Evolutionary conservation across 371 early-diverging fungal species (phyloP).

Genomic region (Zancudomyces culisetae): DNA sequence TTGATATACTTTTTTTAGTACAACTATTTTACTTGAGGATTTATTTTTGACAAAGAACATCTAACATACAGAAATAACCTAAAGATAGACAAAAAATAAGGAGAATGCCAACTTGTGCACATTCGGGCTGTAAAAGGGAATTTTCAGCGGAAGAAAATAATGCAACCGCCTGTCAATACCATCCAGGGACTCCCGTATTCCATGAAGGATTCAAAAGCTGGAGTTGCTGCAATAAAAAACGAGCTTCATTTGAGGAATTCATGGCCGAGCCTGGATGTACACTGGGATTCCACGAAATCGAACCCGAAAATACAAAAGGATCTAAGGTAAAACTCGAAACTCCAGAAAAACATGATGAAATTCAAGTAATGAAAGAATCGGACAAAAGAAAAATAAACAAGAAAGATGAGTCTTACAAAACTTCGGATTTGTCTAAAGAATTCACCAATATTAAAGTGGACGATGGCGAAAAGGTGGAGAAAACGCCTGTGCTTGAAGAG

Average conservation of each 20-base stretch:
- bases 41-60: no score
- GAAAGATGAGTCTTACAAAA: background rate
- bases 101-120: slow-evolving; percentile 32
- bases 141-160: slow-evolving; percentile 46
- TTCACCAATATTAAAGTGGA: background rate
- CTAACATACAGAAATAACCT: no score
- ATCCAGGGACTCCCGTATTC: slow-evolving; percentile 72
- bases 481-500: slow-evolving; percentile 30
- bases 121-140: slow-evolving; percentile 65
- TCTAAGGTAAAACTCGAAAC: background rate
- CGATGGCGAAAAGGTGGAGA: background rate
- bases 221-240: slow-evolving; percentile 86
- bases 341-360: background rate
- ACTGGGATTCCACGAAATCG: slow-evolving; percentile 39
- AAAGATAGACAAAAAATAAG: background rate
- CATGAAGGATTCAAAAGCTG: slow-evolving; percentile 87
- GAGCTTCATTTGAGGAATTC: slow-evolving; percentile 79
- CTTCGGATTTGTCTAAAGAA: background rate
- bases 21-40: no score
- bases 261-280: slow-evolving; percentile 63
- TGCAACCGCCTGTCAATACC: slow-evolving; percentile 54
- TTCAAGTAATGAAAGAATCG: background rate
- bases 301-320: slow-evolving; percentile 11
- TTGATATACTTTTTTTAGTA: no score
- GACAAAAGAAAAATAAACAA: background rate